phyloP scores from a whole-genome alignment of 2,329 filamentous ascomycete species.

The Aspergillus texensis region DNA sequence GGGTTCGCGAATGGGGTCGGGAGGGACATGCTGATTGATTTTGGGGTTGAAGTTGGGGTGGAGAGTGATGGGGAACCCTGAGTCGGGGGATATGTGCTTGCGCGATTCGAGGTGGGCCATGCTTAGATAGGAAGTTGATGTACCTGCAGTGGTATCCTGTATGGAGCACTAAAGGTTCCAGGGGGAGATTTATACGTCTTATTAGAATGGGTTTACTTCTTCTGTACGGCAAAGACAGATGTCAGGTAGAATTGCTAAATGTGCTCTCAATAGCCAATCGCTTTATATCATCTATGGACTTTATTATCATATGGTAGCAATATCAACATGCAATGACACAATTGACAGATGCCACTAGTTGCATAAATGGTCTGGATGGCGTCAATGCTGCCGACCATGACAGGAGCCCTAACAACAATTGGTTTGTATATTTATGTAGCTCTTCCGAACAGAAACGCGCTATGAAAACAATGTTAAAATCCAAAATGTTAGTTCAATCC shows the following conservation, averaged over 20 bases:
- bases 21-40: slow-evolving; percentile 46
- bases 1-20: slow-evolving; percentile 39
- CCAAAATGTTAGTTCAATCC: background rate
- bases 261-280: background rate
- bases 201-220: background rate
- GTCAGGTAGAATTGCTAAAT: background rate
- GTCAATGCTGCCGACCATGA: background rate
- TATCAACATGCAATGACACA: background rate
- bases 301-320: background rate
- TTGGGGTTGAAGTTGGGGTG: slow-evolving; percentile 54
- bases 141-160: background rate
- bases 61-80: slow-evolving; percentile 49
- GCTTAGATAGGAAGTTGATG: background rate
- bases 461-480: background rate
- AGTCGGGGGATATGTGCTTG: slow-evolving; percentile 54
- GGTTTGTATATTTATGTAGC: background rate
- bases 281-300: too few species aligned
- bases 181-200: background rate
- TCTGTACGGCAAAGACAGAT: background rate
- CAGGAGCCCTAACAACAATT: background rate
- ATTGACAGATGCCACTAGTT: background rate
- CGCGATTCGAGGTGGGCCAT: slow-evolving; percentile 47
- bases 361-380: background rate
- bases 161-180: background rate
- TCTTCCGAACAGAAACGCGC: background rate